A percentile compares a stretch with the other conserved stretches of the same genome.
Evolutionary conservation across 768 basidiomycete genomes (phyloP).

Genomic region (Leccinum rimulosum): DNA sequence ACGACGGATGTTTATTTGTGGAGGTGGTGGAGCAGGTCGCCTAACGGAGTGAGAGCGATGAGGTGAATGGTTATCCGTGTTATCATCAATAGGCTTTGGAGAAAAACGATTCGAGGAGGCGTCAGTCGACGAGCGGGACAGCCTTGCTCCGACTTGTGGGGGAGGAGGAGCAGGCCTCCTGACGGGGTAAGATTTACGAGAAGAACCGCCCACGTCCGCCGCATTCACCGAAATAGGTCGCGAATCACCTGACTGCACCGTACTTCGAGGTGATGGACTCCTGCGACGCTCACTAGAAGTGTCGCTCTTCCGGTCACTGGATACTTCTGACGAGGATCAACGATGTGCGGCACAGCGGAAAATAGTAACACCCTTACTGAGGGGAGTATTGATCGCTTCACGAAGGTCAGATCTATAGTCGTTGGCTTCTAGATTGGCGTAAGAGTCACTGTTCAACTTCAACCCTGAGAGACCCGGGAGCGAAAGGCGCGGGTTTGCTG

Average conservation of each 20-base stretch:
- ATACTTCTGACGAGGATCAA: slow-evolving; percentile 2
- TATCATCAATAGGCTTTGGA: neutral
- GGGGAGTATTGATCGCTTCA: slow-evolving; percentile 1
- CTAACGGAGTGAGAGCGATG: slow-evolving; percentile 5
- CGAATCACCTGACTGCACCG: neutral
- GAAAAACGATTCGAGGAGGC: neutral
- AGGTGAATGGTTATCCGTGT: neutral
- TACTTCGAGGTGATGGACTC: neutral
- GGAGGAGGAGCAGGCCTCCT: neutral
- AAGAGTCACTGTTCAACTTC: neutral
- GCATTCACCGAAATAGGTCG: neutral
- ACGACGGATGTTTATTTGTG: neutral
- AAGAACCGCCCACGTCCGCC: too few species aligned
- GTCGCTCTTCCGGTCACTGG: neutral
- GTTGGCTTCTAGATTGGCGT: neutral
- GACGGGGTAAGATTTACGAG: neutral
- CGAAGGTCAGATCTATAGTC: neutral
- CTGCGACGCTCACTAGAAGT: slow-evolving; percentile 1
- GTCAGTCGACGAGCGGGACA: neutral
- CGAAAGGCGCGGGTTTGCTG: neutral
- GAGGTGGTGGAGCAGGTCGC: slow-evolving; percentile 10
- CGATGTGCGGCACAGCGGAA: neutral
- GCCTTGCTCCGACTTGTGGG: neutral
- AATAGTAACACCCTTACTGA: neutral
- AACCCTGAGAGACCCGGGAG: neutral